Conservation (phyloP, 2,329 filamentous ascomycete species). For the Ambrosiella cleistominuta region DNA sequence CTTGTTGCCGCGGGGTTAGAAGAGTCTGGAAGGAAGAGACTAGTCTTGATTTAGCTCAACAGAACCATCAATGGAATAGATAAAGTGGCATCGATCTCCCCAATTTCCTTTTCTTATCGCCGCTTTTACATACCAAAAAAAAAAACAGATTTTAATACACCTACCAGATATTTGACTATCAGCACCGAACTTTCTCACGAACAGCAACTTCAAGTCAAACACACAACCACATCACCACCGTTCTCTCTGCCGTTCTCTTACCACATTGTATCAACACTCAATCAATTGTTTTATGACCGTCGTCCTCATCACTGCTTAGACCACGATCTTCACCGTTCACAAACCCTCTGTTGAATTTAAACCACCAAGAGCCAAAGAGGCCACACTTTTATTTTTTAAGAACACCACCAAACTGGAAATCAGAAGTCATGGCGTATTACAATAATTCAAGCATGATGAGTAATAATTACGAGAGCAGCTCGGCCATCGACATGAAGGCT, state of each 20-base stretch:
- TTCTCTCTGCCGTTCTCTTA: background rate
- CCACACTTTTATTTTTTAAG: conserved; percentile 3
- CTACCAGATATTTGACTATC: too few relatives aligned
- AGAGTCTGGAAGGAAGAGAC: background rate
- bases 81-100: background rate
- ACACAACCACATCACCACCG: background rate
- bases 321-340: background rate
- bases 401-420: conserved; percentile 13
- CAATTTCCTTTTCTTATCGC: background rate
- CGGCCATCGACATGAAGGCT: conserved; percentile 41
- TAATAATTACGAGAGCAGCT: conserved; percentile 62
- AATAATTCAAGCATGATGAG: conserved; percentile 50
- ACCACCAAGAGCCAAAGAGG: conserved; percentile 9
- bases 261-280: background rate
- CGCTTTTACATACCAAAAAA: background rate
- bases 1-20: background rate
- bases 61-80: background rate
- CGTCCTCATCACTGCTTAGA: background rate
- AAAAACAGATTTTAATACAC: too few relatives aligned
- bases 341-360: background rate
- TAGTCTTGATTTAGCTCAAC: background rate
- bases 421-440: conserved; percentile 45
- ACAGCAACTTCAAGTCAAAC: too few relatives aligned
- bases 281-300: background rate
- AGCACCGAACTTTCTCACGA: background rate